Evolutionary conservation across 23 red algal species (phyloP).

Genomic region (Agarophyton chilense): DNA sequence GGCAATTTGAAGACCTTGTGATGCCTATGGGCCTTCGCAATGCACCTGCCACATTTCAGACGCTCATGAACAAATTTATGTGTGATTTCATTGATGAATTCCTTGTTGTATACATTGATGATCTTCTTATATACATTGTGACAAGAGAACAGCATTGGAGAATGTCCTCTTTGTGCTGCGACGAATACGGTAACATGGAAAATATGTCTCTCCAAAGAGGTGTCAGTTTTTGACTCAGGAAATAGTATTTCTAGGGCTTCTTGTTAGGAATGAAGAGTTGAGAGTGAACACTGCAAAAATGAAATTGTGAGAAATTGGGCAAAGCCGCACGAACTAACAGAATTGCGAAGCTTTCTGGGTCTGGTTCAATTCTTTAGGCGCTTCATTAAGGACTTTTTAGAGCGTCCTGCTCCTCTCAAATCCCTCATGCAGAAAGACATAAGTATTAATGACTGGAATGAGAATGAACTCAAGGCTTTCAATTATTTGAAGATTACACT

Average conservation of each 20-base stretch:
- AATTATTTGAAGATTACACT: not conserved
- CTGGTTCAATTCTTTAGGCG: not conserved
- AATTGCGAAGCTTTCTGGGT: not conserved
- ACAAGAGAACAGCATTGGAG: not conserved
- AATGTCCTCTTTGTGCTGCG: not conserved
- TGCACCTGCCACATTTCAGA: slow-evolving; percentile 23
- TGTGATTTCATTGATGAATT: not conserved
- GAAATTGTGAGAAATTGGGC: not conserved
- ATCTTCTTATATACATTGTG: slow-evolving; percentile 26
- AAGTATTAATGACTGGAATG: not conserved
- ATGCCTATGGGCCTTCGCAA: slow-evolving; percentile 9
- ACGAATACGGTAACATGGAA: not conserved
- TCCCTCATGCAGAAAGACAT: not conserved
- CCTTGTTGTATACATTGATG: slow-evolving; percentile 4
- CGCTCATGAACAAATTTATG: not conserved
- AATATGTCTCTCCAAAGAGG: not conserved
- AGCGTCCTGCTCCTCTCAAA: not conserved
- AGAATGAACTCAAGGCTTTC: not conserved
- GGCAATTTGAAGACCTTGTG: not conserved
- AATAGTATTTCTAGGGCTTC: slow-evolving; percentile 4
- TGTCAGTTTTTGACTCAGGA: not conserved
- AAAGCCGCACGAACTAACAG: not conserved
- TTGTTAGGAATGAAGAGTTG: not conserved
- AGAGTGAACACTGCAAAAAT: not conserved
- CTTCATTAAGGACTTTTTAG: slow-evolving; percentile 2